phyloP scores from a whole-genome alignment of 2,329 filamentous ascomycete species.

The Furcasterigmium furcatum region DNA sequence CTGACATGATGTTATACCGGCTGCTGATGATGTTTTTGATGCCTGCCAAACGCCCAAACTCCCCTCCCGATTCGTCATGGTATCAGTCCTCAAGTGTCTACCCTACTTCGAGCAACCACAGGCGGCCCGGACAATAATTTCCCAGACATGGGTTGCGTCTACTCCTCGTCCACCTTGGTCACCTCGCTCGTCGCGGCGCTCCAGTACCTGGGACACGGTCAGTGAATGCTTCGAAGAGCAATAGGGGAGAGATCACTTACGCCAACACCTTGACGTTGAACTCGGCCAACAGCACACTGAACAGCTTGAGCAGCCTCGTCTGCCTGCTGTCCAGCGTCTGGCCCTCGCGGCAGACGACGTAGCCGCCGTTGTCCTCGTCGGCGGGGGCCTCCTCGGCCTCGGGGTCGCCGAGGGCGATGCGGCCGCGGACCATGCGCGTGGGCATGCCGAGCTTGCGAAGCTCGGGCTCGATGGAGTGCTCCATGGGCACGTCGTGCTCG shows the following conservation, averaged over 20 bases:
- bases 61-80: conserved; percentile 14
- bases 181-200: conserved; percentile 55
- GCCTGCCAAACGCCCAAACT: conserved; percentile 5
- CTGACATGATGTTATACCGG: conserved; percentile 1
- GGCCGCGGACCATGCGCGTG: conserved; percentile 83
- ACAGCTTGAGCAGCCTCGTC: conserved; percentile 90
- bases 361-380: conserved; percentile 60
- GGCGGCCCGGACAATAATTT: background rate
- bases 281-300: conserved; percentile 85
- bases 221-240: background rate
- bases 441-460: conserved; percentile 87
- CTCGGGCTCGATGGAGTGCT: conserved; percentile 87
- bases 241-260: conserved; percentile 36
- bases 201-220: conserved; percentile 50
- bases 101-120: background rate
- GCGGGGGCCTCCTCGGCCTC: conserved; percentile 46
- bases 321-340: conserved; percentile 85
- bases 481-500: conserved; percentile 81
- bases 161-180: conserved; percentile 44
- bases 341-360: conserved; percentile 80
- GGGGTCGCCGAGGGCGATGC: conserved; percentile 67
- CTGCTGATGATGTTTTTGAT: conserved; percentile 7
- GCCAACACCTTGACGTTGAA: conserved; percentile 81
- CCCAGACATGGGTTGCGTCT: conserved; percentile 8
- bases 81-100: conserved; percentile 9